Base-by-base conservation (phyloP, 2,329 filamentous ascomycete genomes). In the Dryadomyces quercivorus region DNA sequence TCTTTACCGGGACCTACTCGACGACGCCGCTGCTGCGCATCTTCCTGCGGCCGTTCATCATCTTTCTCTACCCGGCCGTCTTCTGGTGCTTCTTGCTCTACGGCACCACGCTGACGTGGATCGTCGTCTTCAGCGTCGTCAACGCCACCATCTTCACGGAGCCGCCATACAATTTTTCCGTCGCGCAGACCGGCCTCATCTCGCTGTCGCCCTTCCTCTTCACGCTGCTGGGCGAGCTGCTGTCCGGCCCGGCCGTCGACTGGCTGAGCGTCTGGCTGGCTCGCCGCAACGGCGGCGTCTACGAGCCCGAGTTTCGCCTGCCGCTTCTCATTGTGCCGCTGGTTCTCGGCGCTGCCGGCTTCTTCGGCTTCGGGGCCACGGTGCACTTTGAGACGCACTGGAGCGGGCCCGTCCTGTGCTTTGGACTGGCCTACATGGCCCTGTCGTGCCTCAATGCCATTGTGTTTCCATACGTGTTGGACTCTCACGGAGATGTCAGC, bases 251-350 rank as follows among this genome's bases (percentile, higher is more conserved):
- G 0, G 58, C 76, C 49, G 74, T 71, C 59, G 75, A 75, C 61
- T 71, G 65, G 63, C 61, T 72, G 36, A 68, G 65, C 55, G 57
- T 75, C 20, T 72, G 66, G 63, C 68, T 75, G 54, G 71, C 74
- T 4, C 72, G 70, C 61, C 70, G 67, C 57, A 78, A 77, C 61
- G 65, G 64, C 12, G 36, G 36, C 12, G 36, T 4, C 72, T 70
- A 61, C 70, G 67, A 78, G 60, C 76, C 75, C 5, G 75, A 78
- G 59, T 78, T 77, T 59, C 70, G 75, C 10, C 65, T 75, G 9
- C 69, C 69, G 13, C 66, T 72, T 1, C 68, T 74, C 57, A 54
- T 68, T 26, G 63, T 73, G 6, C 68, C 71, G 1, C 63, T 68
- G 16, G 52, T 75, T 13, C 59, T 73, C 16, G 72, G 71, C 1